Evolutionary conservation across 169 alveolate genomes (phyloP).

Genomic region (Plasmodium coatneyi): DNA sequence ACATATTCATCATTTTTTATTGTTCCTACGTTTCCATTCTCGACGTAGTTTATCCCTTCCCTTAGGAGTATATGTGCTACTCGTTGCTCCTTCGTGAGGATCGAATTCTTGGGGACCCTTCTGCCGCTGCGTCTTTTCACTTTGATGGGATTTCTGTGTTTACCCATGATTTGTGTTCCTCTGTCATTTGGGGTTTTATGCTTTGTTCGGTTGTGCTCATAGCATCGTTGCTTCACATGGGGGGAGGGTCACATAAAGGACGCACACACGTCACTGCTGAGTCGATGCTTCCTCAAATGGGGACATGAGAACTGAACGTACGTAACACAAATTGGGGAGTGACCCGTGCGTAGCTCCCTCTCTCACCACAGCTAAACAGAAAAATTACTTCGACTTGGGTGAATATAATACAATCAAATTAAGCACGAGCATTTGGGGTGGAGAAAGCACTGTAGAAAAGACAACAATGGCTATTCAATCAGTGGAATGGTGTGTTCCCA

Average conservation of each 20-base stretch:
- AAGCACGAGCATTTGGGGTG: background rate
- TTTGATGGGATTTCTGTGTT: background rate
- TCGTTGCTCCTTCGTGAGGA: background rate
- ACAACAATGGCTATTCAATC: background rate
- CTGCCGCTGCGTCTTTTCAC: background rate
- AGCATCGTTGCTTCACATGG: background rate
- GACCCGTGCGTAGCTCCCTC: background rate
- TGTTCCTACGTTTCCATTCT: conserved; percentile 25
- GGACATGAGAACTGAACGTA: background rate
- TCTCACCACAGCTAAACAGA: background rate
- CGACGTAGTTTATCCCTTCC: conserved; percentile 59
- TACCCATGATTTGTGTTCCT: background rate
- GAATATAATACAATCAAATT: no score
- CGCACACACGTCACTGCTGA: background rate
- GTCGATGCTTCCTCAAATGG: background rate
- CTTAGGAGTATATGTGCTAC: conserved; percentile 21
- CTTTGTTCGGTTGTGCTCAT: background rate
- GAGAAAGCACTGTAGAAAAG: background rate
- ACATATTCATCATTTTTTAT: conserved; percentile 38
- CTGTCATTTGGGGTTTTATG: background rate
- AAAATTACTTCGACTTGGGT: background rate
- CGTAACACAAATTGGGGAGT: background rate
- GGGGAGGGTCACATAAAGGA: background rate
- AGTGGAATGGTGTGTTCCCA: background rate
- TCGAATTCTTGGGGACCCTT: background rate